Base-by-base conservation (phyloP, 129 eudicot species). In the Daucus carota region DNA sequence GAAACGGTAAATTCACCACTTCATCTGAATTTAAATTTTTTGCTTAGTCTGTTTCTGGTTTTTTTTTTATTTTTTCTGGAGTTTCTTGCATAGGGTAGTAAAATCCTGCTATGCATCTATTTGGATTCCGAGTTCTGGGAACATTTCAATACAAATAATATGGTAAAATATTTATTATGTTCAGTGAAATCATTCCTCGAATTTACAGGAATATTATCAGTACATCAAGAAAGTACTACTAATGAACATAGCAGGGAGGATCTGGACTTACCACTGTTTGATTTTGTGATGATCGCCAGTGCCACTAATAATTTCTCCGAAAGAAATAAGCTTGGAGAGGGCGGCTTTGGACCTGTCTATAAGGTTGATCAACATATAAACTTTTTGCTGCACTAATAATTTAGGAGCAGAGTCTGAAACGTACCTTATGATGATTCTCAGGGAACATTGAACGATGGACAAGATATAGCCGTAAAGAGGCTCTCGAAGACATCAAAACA, bases 261-360 rank as follows among this genome's bases (percentile, higher is more conserved):
- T 45, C 59, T 72, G 26, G 75, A 72, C 13, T 45, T 72, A 5
- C 75, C 75, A 43, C 31, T 72, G 17, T 72, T 72, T 45, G 42
- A 45, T 31, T 28, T 44, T 20, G 31, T 1, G 3, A 43, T 31
- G 16, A 42, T 72, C 12, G 41, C n/a, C 9, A 28, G 9, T 10
- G 60, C 75, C 59, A 45, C 75, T 32, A 72, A 72, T 43, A 22
- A 72, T 15, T 72, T 72, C 59, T 72, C 75, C 1, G 11, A 42
- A 14, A 72, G 29, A 22, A 44, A 72, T 28, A 45, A 72, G 75
- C 75, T 72, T 72, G 75, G 75, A 72, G 75, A 72, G 40, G 75
- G 75, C 13, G 75, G 75, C 16, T 72, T 72, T 45, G 60, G 75
- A 72, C 75, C 60, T 14, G 60, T 72, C 40, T 72, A 43, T 20